A percentile compares a stretch with the other conserved stretches of the same genome.
phyloP scores from a whole-genome alignment of 257 asterid genomes.

The Gardenia jasminoides region DNA sequence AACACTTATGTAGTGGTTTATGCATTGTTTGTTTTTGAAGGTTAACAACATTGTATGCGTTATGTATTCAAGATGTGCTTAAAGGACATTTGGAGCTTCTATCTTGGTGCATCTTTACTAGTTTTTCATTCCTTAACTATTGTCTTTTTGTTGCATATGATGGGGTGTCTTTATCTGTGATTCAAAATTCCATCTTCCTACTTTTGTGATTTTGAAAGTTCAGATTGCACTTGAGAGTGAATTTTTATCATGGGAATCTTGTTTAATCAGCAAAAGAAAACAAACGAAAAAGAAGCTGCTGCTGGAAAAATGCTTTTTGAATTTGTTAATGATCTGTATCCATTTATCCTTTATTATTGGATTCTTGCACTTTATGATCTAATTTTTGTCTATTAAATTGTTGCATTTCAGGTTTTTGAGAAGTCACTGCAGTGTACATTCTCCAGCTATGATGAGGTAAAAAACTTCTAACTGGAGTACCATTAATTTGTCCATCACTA shows the following conservation, averaged over 20 bases:
- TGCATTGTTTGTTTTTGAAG: no score
- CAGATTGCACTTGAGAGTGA: not conserved
- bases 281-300: not conserved
- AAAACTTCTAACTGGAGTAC: slow-evolving; percentile 1
- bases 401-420: slow-evolving; percentile 73
- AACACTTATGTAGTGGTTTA: not conserved
- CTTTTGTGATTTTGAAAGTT: not conserved
- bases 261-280: not conserved
- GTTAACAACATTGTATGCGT: not conserved
- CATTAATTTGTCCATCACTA: not conserved
- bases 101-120: not conserved
- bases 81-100: not conserved
- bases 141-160: not conserved
- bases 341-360: slow-evolving; percentile 5
- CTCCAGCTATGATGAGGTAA: slow-evolving; percentile 83
- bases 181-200: not conserved
- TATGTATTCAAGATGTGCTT: not conserved
- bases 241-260: not conserved
- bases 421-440: slow-evolving; percentile 74
- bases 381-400: slow-evolving; percentile 8
- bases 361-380: slow-evolving; percentile 11
- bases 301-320: not conserved
- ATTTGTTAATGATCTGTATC: not conserved
- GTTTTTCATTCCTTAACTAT: not conserved
- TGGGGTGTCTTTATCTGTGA: not conserved